Evolutionary conservation across 1,139 yeast genomes (phyloP).

Genomic region (Insectozyma bohioensis): DNA sequence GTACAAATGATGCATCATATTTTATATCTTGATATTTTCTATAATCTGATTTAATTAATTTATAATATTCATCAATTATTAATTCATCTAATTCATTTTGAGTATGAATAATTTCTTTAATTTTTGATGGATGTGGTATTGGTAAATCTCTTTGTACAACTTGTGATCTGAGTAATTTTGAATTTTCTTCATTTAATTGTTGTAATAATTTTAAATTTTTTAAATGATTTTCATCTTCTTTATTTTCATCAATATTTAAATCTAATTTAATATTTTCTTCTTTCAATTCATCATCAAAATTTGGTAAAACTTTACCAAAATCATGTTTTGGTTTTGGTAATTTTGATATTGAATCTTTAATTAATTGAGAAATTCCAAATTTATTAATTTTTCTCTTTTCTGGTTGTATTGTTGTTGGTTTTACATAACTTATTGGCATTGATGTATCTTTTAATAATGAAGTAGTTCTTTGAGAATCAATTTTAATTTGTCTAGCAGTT

Average conservation of each 20-base stretch:
- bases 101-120: constrained; percentile 11
- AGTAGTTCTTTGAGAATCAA: background rate
- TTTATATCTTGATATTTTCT: constrained; percentile 28
- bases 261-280: constrained; percentile 16
- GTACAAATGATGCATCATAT: constrained; percentile 23
- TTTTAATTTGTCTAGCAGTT: background rate
- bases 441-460: background rate
- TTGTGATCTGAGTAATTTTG: constrained; percentile 43
- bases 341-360: constrained; percentile 19
- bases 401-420: constrained; percentile 14
- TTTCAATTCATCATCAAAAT: constrained; percentile 22
- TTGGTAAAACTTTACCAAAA: constrained; percentile 26
- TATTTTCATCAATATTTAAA: constrained; percentile 11
- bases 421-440: background rate
- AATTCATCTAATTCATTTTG: constrained; percentile 17
- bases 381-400: constrained; percentile 16
- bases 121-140: constrained; percentile 39
- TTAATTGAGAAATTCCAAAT: constrained; percentile 13
- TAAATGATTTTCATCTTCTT: constrained; percentile 18
- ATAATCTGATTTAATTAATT: constrained; percentile 50
- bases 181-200: constrained; percentile 28
- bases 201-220: constrained; percentile 27
- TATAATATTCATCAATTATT: constrained; percentile 37
- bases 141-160: constrained; percentile 51
- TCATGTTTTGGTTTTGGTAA: constrained; percentile 32